Base-by-base conservation (phyloP, 225 moss, liverwort and hornwort species). In the Pleurozium schreberi region DNA sequence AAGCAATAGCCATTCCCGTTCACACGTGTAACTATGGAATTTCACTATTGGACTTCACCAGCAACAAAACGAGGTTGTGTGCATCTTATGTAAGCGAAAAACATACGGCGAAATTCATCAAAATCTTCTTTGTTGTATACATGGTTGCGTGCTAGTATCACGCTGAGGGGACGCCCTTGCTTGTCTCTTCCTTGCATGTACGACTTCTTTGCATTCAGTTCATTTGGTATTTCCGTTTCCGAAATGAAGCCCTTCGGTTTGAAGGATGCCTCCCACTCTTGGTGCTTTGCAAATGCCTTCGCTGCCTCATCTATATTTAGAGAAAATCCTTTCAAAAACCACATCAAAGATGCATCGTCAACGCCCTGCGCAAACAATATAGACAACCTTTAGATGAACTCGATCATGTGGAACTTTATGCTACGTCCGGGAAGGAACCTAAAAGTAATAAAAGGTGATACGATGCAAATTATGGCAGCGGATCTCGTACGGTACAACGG, bases 51-150 rank as follows among this genome's bases (percentile, higher is more conserved):
- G 45, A 59, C 49, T 43, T 78, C 75, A 76, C 79, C 59, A 78
- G 79, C 63, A 53, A 63, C 42, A 88, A 60, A 88, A 62, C 76
- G 76, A 94, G 57, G 68, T 75, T 89, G 76, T 47, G 59, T 68
- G 84, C 47, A 77, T 88, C 87, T 81, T 45, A n/a, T 86, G 86
- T 36, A 55, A 47, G 78, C 18, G 84, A 55, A 87, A 43, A 45
- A 85, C 95, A 76, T 95, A 97, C 97, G 93, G 76, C 75, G 94
- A 85, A 94, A 97, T 82, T 97, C 93, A 55, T 95, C 94, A 84
- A 94, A 93, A 87, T 97, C 93, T 59, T 92, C 91, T 91, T 95
- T 93, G 92, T 96, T 95, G 92, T 90, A 89, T n/a, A 93, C 74
- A 91, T 97, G 97, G 75, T 95, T 96, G 85, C 96, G 90, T 31